phyloP scores from a whole-genome alignment of 805 yeast genomes.

The Candida koratica region DNA sequence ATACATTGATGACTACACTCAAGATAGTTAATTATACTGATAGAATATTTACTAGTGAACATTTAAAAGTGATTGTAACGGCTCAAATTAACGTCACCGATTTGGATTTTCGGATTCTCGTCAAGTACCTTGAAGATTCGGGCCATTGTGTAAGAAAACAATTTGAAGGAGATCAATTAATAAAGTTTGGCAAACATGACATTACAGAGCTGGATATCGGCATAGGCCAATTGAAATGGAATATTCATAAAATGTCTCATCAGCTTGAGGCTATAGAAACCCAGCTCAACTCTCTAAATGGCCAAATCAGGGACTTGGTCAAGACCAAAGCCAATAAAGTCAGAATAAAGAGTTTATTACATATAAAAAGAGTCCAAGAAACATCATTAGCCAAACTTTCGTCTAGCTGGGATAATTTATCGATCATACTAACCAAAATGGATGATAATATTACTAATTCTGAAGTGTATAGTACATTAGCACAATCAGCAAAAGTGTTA shows the following conservation, averaged over 20 bases:
- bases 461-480: constrained; percentile 23
- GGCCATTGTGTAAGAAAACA: constrained; percentile 9
- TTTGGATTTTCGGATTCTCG: constrained; percentile 25
- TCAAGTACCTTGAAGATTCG: constrained; percentile 26
- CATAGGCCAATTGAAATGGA: constrained; percentile 25
- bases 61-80: constrained; percentile 6
- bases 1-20: constrained; percentile 2
- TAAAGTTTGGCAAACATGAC: constrained; percentile 20
- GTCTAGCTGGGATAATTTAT: constrained; percentile 19
- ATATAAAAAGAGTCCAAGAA: constrained; percentile 7
- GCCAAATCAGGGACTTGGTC: constrained; percentile 15
- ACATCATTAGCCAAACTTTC: constrained; percentile 4
- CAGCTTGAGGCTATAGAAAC: constrained; percentile 16
- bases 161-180: constrained; percentile 11
- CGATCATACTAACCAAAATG: constrained; percentile 26
- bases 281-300: constrained; percentile 18
- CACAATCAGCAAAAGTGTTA: constrained; percentile 24
- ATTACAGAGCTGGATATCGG: constrained; percentile 30
- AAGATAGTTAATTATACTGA: constrained; percentile 10
- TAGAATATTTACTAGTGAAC: constrained; percentile 6
- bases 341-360: constrained; percentile 12
- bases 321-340: constrained; percentile 18
- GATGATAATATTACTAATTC: constrained; percentile 33
- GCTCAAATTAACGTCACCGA: constrained; percentile 5
- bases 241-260: constrained; percentile 17